Base-by-base conservation (phyloP, 495 filamentous ascomycete species). In the Hypoxylon cercidicola region DNA sequence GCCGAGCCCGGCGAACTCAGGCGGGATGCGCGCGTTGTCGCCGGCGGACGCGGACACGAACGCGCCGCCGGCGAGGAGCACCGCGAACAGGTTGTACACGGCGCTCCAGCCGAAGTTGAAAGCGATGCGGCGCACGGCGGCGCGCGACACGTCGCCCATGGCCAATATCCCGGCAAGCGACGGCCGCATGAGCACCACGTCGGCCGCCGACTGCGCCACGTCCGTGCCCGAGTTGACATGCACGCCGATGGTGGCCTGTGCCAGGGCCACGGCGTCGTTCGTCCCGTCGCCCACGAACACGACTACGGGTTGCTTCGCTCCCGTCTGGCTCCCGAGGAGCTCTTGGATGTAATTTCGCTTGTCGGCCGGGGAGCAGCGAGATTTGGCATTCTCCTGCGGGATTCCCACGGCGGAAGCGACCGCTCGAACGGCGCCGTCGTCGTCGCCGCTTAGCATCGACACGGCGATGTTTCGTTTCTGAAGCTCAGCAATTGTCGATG, bases 211-310 rank as follows among this genome's bases (percentile, higher is more conserved):
- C 57, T 84, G 73, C 8, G 91, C 88, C 3, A 93, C 79, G 44
- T 92, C 89, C 0, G 80, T 87, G 28, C 84, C 84, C 9, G 53
- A 60, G 70, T 84, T 84, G 61, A 90, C 83, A 65, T 91, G 88
- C 3, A 93, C 74, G 47, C 91, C 91, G 60, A 95, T 85, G 21
- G 84, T 85, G n/a, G 91, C 89, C 65, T 85, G 82, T 2, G 88
- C 84, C 5, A 95, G 81, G 1, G 91, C 90, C 11, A 88, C 78
- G 0, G 91, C 89, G 70, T 93, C 91, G 73, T 95, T 95, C 3
- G 89, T 91, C 7, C 91, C 91, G 67, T 95, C 91, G 41, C 91
- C 91, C 64, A 83, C 82, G 74, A 94, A 93, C 15, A 93, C 61
- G 18, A 92, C 81, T 3, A 81, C 60, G 7, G 73, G 60, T 47